Base-by-base conservation (phyloP, 441 rosid species). In the Gossypium schwendimanii region DNA sequence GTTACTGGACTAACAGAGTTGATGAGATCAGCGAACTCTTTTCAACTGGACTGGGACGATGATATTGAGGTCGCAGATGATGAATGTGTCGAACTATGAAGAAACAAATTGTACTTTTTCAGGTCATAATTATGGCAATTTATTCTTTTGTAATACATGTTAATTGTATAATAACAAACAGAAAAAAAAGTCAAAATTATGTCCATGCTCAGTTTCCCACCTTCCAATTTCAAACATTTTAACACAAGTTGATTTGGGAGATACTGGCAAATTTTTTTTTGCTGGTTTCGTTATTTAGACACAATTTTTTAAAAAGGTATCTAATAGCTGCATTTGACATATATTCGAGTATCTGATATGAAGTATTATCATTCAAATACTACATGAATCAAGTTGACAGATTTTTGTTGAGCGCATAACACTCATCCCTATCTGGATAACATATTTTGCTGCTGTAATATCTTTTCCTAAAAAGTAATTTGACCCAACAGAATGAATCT, bases 1-100 rank as follows among this genome's bases (percentile, higher is more conserved):
- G 80, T 94, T 53, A 89, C 98, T 0, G 99, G 99, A 79, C 86
- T 91, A 62, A 94, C 98, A 0, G 97, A 91, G 79, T 80, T 94
- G 75, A 89, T 84, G 89, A 86, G 79, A 76, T 88, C 92, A 7
- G 94, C 94, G 45, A 85, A 73, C 80, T 68, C 91, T 39, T 89
- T 89, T 62, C 64, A 87, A 28, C 63, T 94, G 39, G 93, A 92
- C 54, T 94, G 97, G 96, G 94, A 94, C 33, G 75, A 84, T n/a
- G 91, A 86, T 24, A 69, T 57, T 0, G 87, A 79, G 4, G 83
- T 61, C 2, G 83, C 70, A 1, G 77, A 79, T 0, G 85, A 77
- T 4, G 82, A 77, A 20, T 80, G 68, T 52, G 72, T 79, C 20
- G 90, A 88, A 79, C 72, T 87, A 18, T 87, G 79, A 81, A 49